Percentiles rank a stretch among this genome's conserved stretches.
Evolutionary conservation across 768 basidiomycete species (phyloP).

Genomic region (Pisolithus orientalis): DNA sequence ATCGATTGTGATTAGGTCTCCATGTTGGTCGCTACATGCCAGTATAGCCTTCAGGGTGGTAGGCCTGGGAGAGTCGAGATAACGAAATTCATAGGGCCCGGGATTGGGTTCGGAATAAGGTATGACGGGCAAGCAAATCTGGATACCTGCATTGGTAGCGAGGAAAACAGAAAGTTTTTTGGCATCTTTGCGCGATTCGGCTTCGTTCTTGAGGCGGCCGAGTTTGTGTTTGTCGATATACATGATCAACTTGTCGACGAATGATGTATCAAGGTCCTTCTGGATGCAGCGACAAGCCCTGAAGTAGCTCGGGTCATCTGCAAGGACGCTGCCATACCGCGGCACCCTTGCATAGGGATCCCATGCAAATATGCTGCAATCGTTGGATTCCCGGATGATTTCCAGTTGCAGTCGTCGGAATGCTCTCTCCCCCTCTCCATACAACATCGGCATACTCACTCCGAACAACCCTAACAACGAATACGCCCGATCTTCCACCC

Average conservation of each 20-base stretch:
- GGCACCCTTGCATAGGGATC: background rate
- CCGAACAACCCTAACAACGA: constrained; percentile 13
- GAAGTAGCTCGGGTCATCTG: background rate
- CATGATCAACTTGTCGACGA: background rate
- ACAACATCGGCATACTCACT: constrained; percentile 9
- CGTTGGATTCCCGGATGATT: constrained; percentile 7
- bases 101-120: background rate
- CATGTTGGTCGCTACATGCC: background rate
- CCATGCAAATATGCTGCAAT: constrained; percentile 9
- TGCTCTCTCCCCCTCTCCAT: constrained; percentile 10
- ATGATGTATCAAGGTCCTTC: background rate
- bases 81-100: no score
- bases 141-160: no score
- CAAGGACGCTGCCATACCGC: background rate
- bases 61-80: no score
- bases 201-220: no score
- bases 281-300: background rate
- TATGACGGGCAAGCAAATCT: background rate
- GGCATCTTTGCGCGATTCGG: no score
- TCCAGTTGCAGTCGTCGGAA: constrained; percentile 10
- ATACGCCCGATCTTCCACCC: constrained; percentile 13
- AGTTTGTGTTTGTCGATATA: no score
- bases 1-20: no score
- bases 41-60: background rate
- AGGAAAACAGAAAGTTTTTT: no score